Percentiles rank a stretch among this genome's conserved stretches.
phyloP scores from a whole-genome alignment of 305 asterid species.

The Salvia sclarea region DNA sequence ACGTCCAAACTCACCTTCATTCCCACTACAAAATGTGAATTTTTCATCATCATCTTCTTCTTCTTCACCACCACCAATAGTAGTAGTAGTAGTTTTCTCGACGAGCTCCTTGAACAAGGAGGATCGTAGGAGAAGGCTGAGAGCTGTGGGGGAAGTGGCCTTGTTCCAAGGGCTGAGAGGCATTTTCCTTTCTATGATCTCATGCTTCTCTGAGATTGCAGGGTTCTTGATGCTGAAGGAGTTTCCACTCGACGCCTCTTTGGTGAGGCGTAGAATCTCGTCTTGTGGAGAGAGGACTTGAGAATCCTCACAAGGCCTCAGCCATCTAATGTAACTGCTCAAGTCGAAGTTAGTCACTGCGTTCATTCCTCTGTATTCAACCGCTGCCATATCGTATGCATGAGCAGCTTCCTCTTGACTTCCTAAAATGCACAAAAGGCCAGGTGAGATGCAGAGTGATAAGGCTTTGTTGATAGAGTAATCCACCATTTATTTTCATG shows the following conservation, averaged over 20 bases:
- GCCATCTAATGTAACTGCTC: slow-evolving; percentile 61
- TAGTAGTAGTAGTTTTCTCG: slow-evolving; percentile 44
- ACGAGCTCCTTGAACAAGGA: slow-evolving; percentile 67
- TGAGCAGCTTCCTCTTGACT: slow-evolving; percentile 83
- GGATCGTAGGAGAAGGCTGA: slow-evolving; percentile 66
- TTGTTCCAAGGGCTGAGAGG: slow-evolving; percentile 49
- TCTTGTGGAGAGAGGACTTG: background rate
- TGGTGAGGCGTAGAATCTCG: slow-evolving; percentile 14
- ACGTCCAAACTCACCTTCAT: slow-evolving; percentile 13
- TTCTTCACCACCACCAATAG: slow-evolving; percentile 22
- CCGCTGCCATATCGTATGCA: slow-evolving; percentile 75
- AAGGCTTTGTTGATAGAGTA: no score
- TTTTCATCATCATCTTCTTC: slow-evolving; percentile 19
- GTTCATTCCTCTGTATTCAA: slow-evolving; percentile 64
- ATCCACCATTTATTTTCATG: no score
- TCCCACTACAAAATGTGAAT: slow-evolving; percentile 28
- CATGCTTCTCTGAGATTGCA: slow-evolving; percentile 44
- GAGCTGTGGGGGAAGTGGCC: slow-evolving; percentile 58
- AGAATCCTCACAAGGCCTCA: slow-evolving; percentile 42
- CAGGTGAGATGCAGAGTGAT: background rate
- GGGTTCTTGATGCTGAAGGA: slow-evolving; percentile 38
- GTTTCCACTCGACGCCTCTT: slow-evolving; percentile 28
- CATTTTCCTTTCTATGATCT: slow-evolving; percentile 57
- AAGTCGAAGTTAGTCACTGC: slow-evolving; percentile 71
- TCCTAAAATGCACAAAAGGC: slow-evolving; percentile 36